These are phyloP conservation scores for Yamadazyma nakazawae DNA, from an alignment of 805 yeast species.

Conservation along the genomic window DNA sequence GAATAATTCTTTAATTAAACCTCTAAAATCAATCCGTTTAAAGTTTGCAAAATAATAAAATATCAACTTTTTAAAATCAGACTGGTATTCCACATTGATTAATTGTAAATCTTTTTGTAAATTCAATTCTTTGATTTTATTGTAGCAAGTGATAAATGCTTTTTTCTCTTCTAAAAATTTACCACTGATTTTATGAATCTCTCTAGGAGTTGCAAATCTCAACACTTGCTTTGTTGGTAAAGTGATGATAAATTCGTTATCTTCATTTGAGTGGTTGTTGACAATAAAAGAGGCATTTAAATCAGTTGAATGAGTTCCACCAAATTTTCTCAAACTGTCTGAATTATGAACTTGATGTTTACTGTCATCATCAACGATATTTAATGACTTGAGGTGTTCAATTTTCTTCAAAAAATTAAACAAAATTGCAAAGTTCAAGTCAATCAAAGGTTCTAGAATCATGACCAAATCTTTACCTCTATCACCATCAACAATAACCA, in stretches of 20 bases:
- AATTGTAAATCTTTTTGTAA: slow-evolving; percentile 42
- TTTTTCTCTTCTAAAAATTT: slow-evolving; percentile 71
- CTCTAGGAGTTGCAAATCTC: slow-evolving; percentile 72
- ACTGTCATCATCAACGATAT: slow-evolving; percentile 26
- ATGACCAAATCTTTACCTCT: slow-evolving; percentile 77
- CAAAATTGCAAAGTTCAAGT: slow-evolving; percentile 62
- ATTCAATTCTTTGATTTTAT: slow-evolving; percentile 46
- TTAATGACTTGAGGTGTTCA: slow-evolving; percentile 57
- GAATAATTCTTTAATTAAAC: slow-evolving; percentile 42
- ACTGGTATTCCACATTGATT: slow-evolving; percentile 44
- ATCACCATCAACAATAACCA: slow-evolving; percentile 80
- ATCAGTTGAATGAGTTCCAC: slow-evolving; percentile 39
- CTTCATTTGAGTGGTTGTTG: slow-evolving; percentile 46
- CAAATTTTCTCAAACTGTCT: slow-evolving; percentile 19
- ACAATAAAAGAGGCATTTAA: slow-evolving; percentile 35
- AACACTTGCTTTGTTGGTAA: slow-evolving; percentile 76
- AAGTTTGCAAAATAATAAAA: slow-evolving; percentile 47
- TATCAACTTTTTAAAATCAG: slow-evolving; percentile 43
- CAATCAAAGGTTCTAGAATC: slow-evolving; percentile 63
- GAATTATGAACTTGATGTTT: slow-evolving; percentile 7
- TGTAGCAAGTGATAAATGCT: slow-evolving; percentile 62
- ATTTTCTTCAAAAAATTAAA: slow-evolving; percentile 73
- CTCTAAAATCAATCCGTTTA: slow-evolving; percentile 40
- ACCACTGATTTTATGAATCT: slow-evolving; percentile 55
- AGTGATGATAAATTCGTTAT: slow-evolving; percentile 57